These are phyloP conservation scores for Apostasia shenzhenica DNA, from an alignment of 106 monocot species.

Conservation along the genomic window DNA sequence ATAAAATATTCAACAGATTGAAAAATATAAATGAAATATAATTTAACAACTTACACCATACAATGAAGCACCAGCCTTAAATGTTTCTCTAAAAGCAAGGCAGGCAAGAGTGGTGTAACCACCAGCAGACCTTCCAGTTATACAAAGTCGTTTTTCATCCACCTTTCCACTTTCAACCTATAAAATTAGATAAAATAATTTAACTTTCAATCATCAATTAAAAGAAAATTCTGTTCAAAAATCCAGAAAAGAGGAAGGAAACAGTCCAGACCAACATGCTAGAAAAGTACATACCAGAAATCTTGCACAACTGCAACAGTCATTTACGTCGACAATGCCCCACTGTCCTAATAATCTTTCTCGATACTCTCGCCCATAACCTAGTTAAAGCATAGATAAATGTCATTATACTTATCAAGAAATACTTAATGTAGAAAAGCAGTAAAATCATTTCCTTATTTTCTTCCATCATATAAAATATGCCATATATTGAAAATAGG, in stretches of 20 bases:
- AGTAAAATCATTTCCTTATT: too few relatives aligned
- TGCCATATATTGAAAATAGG: too few relatives aligned
- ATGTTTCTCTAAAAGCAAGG: slow-evolving; percentile 80
- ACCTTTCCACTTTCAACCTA: slow-evolving; percentile 73
- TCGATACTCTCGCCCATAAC: slow-evolving; percentile 90
- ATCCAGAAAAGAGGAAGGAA: not conserved
- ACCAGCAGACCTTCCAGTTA: slow-evolving; percentile 85
- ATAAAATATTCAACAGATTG: too few relatives aligned
- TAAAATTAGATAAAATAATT: not conserved
- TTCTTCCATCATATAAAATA: too few relatives aligned
- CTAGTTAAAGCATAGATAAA: slow-evolving; percentile 12
- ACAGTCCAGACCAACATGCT: not conserved
- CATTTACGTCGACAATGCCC: slow-evolving; percentile 94
- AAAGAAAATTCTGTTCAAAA: not conserved
- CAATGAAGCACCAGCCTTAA: slow-evolving; percentile 80
- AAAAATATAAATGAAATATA: too few relatives aligned
- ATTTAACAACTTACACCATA: slow-evolving; percentile 64
- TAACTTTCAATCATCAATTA: not conserved
- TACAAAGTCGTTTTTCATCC: slow-evolving; percentile 76
- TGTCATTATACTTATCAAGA: too few relatives aligned
- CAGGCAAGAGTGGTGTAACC: slow-evolving; percentile 90
- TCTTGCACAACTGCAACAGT: slow-evolving; percentile 84
- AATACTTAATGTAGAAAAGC: too few relatives aligned
- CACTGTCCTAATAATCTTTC: slow-evolving; percentile 74
- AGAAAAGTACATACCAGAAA: slow-evolving; percentile 44